These are phyloP conservation scores for Naumovozyma dairenensis DNA, from an alignment of 805 yeast species.

Conservation along the genomic window DNA sequence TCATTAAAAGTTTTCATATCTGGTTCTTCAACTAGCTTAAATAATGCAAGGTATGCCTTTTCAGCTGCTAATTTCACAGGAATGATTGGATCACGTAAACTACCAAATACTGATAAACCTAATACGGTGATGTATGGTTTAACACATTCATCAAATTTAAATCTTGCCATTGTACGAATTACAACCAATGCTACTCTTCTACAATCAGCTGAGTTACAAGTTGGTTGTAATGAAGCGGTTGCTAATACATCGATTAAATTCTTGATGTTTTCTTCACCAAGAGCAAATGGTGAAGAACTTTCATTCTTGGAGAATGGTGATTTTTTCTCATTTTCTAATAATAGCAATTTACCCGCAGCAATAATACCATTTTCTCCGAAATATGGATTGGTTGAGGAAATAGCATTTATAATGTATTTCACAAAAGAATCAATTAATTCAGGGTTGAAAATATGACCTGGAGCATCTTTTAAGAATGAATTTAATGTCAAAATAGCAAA, in stretches of 20 bases:
- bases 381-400: slow-evolving; percentile 34
- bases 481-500: slow-evolving; percentile 67
- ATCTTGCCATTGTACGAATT: slow-evolving; percentile 62
- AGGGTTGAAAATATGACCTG: slow-evolving; percentile 47
- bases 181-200: slow-evolving; percentile 72
- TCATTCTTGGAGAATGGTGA: slow-evolving; percentile 29
- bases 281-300: slow-evolving; percentile 27
- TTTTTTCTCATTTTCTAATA: slow-evolving; percentile 38
- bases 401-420: slow-evolving; percentile 38
- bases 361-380: slow-evolving; percentile 66
- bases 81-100: slow-evolving; percentile 79
- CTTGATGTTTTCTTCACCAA: slow-evolving; percentile 34
- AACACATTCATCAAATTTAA: slow-evolving; percentile 41
- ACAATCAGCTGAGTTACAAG: slow-evolving; percentile 58
- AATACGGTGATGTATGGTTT: slow-evolving; percentile 45
- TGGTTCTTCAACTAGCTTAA: slow-evolving; percentile 62
- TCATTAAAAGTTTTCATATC: slow-evolving; percentile 40
- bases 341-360: slow-evolving; percentile 73
- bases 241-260: slow-evolving; percentile 44
- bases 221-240: slow-evolving; percentile 41
- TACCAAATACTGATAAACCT: slow-evolving; percentile 66
- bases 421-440: slow-evolving; percentile 43
- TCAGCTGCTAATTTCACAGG: slow-evolving; percentile 94
- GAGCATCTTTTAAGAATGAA: slow-evolving; percentile 71
- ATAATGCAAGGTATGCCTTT: slow-evolving; percentile 68